Evolutionary conservation across 2,329 filamentous ascomycete species (phyloP).

Genomic region (Epichloe festucae): DNA sequence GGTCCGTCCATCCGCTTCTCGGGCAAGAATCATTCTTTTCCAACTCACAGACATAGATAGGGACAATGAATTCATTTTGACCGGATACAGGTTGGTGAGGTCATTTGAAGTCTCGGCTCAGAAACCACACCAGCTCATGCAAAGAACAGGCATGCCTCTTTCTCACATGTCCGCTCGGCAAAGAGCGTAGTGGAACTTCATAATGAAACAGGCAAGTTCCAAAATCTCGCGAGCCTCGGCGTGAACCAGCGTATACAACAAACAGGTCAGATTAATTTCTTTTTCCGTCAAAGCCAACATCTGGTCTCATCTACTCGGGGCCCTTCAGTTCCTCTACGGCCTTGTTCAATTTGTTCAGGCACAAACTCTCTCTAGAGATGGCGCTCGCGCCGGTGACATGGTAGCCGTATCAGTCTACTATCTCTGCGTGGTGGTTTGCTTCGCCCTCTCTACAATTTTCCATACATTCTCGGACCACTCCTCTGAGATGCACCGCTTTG

Average conservation of each 20-base stretch:
- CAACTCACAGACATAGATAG: not conserved
- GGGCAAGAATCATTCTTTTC: no score
- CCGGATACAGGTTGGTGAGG: not conserved
- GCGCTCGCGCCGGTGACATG: not conserved
- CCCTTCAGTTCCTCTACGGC: conserved; percentile 10
- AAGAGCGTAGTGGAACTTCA: conserved; percentile 10
- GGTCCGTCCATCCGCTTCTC: no score
- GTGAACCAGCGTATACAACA: no score
- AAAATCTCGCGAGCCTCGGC: no score
- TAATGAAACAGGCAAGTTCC: conserved; percentile 10
- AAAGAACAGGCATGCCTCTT: conserved; percentile 8
- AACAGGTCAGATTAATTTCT: no score
- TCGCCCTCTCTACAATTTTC: conserved; percentile 9
- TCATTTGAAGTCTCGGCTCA: no score
- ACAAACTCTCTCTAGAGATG: conserved; percentile 4
- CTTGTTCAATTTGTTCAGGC: conserved; percentile 8
- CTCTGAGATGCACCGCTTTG: conserved; percentile 13
- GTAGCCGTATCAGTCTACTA: conserved; percentile 12
- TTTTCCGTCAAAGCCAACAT: conserved; percentile 13
- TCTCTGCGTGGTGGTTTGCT: conserved; percentile 14
- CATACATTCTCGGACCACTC: conserved; percentile 19
- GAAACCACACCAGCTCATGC: not conserved
- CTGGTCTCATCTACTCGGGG: conserved; percentile 17
- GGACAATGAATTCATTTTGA: not conserved
- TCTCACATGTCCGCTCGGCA: conserved; percentile 7